Base-by-base conservation (phyloP, 2,329 filamentous ascomycete species). In the Fusarium nelsonii region DNA sequence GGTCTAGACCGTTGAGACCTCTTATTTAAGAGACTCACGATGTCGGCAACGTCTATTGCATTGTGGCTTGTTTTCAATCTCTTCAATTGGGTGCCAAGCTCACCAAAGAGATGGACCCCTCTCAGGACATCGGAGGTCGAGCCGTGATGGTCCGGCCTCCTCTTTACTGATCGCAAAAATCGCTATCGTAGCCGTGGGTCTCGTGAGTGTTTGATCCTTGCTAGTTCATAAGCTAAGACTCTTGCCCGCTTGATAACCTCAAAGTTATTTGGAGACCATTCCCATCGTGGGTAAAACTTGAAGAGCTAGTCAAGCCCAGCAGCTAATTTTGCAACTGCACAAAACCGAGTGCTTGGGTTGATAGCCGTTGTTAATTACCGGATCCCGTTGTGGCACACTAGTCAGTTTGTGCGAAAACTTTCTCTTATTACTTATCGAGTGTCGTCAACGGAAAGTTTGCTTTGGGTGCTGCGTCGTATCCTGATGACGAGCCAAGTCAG, bases 81-180 rank as follows among this genome's bases (percentile, higher is more conserved):
- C 10, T 20, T 33, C 16, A 23, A 37, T 33, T 39, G 32, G 26
- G 1, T 16, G 26, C 4, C n/a, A 23, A 23, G 15, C 11, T 56
- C 37, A n/a, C 16, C 26, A 15, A 9, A n/a, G 12, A 33, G 18
- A 11, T 11, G 30, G 2, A 32, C 36, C 49, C 36, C 48, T 61
- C 48, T 16, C 20, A 23, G 11, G 18, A 20, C 15, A 32, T 33
- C 49, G 58, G 49, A 63, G 37, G 37, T 33, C 15, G 32, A 63
- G 32, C 58, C 58, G 58, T 54, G 60, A 48, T 48, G 10, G 30
- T 20, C 58, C 58, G 49, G 34, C 23, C 32, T 32, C 20, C 20
- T 55, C 26, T 46, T 59, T 37, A 39, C 10, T 37, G 8, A 23
- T 49, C 7, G 34, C n/a, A 30, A 12, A 26, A 50, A 59, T 60